Evolutionary conservation across 805 yeast species (phyloP).

Genomic region (Metschnikowia lachancei): DNA sequence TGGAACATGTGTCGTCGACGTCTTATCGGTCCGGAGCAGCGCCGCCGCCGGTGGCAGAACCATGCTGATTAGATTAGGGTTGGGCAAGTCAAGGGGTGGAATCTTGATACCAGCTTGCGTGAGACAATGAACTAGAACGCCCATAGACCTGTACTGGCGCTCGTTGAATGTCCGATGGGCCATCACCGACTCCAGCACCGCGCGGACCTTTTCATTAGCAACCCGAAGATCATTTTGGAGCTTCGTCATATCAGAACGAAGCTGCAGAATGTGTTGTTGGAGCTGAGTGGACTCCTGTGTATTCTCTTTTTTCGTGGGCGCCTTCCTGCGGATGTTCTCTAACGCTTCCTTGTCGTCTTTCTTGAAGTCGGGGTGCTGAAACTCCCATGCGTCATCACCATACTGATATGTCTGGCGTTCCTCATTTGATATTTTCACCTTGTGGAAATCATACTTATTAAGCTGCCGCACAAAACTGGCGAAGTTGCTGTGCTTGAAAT

Average conservation of each 20-base stretch:
- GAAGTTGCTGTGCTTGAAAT: conserved; percentile 92
- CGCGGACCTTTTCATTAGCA: conserved; percentile 52
- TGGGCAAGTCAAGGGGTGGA: conserved; percentile 62
- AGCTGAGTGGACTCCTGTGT: conserved; percentile 12
- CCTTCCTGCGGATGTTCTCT: conserved; percentile 84
- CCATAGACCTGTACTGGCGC: conserved; percentile 51
- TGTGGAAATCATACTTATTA: conserved; percentile 96
- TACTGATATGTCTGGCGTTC: conserved; percentile 41
- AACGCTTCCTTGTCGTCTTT: conserved; percentile 73
- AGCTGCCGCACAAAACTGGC: conserved; percentile 93
- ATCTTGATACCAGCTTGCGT: conserved; percentile 60
- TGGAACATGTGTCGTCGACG: neutral
- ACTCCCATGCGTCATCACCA: conserved; percentile 89
- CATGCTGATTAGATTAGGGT: conserved; percentile 27
- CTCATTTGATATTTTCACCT: conserved; percentile 73
- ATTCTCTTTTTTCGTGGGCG: conserved; percentile 52
- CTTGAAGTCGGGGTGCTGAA: conserved; percentile 85
- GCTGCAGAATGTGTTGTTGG: conserved; percentile 19
- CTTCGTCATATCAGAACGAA: conserved; percentile 33
- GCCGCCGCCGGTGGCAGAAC: conserved; percentile 18
- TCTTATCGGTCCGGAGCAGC: conserved; percentile 4
- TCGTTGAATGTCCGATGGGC: conserved; percentile 57
- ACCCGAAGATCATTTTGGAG: conserved; percentile 33
- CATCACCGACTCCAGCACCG: conserved; percentile 59
- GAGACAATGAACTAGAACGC: conserved; percentile 48